phyloP scores from a whole-genome alignment of 768 basidiomycete genomes.

The Auriscalpium microsporum region DNA sequence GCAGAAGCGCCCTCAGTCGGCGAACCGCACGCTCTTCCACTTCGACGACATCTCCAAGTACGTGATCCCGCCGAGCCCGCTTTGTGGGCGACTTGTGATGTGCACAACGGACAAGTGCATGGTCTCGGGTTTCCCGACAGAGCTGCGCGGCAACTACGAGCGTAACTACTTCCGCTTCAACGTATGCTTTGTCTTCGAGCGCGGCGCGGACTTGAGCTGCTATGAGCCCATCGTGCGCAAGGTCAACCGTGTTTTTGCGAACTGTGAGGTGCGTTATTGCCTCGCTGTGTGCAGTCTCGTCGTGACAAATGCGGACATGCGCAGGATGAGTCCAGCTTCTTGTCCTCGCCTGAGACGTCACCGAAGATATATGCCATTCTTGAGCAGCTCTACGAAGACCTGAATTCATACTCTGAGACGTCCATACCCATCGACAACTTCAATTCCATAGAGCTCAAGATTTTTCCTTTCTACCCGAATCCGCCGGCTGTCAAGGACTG shows the following conservation, averaged over 20 bases:
- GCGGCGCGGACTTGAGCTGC: conserved; percentile 83
- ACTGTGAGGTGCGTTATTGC: conserved; percentile 67
- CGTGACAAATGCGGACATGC: background rate
- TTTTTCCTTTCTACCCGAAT: conserved; percentile 95
- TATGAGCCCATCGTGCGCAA: conserved; percentile 96
- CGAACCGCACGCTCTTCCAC: conserved; percentile 61
- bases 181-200: conserved; percentile 92
- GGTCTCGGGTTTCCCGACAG: conserved; percentile 87
- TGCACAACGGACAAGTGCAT: conserved; percentile 76
- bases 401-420: conserved; percentile 96
- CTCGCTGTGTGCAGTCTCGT: background rate
- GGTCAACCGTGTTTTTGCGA: conserved; percentile 78
- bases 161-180: conserved; percentile 92
- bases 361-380: conserved; percentile 72
- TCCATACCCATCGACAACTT: conserved; percentile 86
- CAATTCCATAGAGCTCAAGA: conserved; percentile 92
- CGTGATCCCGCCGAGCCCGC: conserved; percentile 78
- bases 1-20: conserved; percentile 33
- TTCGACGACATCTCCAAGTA: conserved; percentile 91
- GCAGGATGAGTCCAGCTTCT: conserved; percentile 82
- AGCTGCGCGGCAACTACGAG: conserved; percentile 62
- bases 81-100: conserved; percentile 85
- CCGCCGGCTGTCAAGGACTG: conserved; percentile 86
- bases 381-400: conserved; percentile 93
- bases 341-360: conserved; percentile 66